These are phyloP conservation scores for Talaromyces sp. DNA, from an alignment of 2,329 filamentous ascomycete genomes.

Conservation along the genomic window DNA sequence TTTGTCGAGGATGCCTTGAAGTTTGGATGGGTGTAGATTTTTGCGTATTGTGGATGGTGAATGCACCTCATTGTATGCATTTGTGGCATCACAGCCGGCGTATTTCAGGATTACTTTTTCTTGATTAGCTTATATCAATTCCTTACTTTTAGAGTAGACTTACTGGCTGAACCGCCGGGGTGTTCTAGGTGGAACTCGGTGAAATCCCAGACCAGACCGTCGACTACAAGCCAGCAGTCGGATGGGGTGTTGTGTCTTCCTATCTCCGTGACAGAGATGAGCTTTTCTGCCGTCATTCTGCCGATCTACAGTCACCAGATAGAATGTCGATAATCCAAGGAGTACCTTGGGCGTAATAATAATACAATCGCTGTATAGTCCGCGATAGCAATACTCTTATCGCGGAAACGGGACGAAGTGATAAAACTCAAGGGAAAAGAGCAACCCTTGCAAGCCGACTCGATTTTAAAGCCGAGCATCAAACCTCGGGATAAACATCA, in stretches of 20 bases:
- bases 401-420: neutral
- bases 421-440: neutral
- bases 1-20: constrained; percentile 50
- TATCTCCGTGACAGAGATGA: constrained; percentile 46
- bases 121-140: neutral
- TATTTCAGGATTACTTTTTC: constrained; percentile 44
- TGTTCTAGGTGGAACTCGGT: constrained; percentile 64
- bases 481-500: neutral
- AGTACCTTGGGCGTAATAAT: neutral
- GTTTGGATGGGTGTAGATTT: constrained; percentile 43
- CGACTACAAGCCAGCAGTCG: constrained; percentile 66
- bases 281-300: constrained; percentile 31
- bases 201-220: constrained; percentile 65
- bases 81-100: constrained; percentile 46
- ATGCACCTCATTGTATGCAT: constrained; percentile 46
- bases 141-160: constrained; percentile 21
- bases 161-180: constrained; percentile 57
- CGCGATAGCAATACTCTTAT: neutral
- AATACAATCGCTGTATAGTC: neutral
- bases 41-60: constrained; percentile 47
- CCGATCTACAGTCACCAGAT: neutral
- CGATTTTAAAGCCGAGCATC: neutral
- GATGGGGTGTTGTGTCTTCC: constrained; percentile 48
- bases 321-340: neutral
- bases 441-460: neutral